Conservation (phyloP, 306 rosid genomes). For the Crotalaria pallida region DNA sequence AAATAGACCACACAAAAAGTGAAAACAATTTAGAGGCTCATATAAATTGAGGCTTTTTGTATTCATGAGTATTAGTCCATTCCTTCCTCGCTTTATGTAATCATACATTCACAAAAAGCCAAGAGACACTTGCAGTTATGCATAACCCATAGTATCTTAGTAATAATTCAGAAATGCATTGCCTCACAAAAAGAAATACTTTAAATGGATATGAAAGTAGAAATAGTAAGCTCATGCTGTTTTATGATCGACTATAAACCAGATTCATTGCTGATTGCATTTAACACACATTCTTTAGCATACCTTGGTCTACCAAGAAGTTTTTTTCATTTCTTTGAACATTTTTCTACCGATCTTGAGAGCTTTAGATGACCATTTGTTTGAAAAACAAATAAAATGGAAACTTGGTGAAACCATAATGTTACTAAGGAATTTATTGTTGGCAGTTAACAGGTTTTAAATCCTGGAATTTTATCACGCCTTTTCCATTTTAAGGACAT, state of each 20-base stretch:
- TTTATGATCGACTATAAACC: conserved; percentile 4
- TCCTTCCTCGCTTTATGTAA: too few relatives aligned
- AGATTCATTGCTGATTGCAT: background rate
- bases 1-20: background rate
- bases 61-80: background rate
- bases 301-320: background rate
- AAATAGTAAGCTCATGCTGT: background rate
- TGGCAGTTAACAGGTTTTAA: background rate
- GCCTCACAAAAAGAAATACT: background rate
- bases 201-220: background rate
- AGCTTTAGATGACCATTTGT: background rate
- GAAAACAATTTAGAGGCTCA: conserved; percentile 1
- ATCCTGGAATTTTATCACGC: background rate
- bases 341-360: background rate
- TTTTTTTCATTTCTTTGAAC: background rate
- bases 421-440: background rate
- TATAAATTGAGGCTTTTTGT: background rate
- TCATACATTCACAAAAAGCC: background rate
- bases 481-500: background rate
- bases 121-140: background rate
- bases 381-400: conserved; percentile 1
- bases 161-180: background rate
- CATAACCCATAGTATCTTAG: conserved; percentile 6
- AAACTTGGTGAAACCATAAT: background rate
- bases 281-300: background rate